phyloP scores from a whole-genome alignment of 2,329 filamentous ascomycete genomes.

The Chaetomiaceae sp. region DNA sequence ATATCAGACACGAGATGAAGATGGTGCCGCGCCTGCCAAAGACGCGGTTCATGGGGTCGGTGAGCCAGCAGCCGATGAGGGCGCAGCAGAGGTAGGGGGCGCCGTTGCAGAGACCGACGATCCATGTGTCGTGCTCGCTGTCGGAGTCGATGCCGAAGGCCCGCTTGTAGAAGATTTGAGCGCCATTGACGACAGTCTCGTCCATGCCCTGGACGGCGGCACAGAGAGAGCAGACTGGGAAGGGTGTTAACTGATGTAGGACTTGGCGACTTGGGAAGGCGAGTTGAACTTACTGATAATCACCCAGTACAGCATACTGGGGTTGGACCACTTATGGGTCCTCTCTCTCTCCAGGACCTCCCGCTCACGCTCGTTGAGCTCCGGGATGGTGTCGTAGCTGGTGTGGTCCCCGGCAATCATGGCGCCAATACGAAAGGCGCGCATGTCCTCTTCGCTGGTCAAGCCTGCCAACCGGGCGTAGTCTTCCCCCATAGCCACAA shows the following conservation, averaged over 20 bases:
- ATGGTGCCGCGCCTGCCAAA: conserved; percentile 55
- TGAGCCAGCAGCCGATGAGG: conserved; percentile 59
- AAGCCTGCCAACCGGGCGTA: conserved; percentile 55
- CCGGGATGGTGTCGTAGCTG: conserved; percentile 45
- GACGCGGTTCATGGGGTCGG: conserved; percentile 49
- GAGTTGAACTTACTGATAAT: conserved; percentile 46
- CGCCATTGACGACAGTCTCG: conserved; percentile 66
- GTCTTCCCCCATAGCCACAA: conserved; percentile 52
- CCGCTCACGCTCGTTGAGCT: conserved; percentile 55
- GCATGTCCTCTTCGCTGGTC: conserved; percentile 50
- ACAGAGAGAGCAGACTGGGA: conserved; percentile 55
- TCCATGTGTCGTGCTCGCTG: conserved; percentile 50
- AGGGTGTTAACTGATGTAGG: neutral
- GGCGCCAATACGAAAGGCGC: conserved; percentile 57
- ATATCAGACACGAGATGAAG: conserved; percentile 70
- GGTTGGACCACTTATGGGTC: conserved; percentile 65
- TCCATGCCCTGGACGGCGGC: conserved; percentile 71
- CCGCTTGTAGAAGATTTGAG: conserved; percentile 59
- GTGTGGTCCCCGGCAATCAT: conserved; percentile 52
- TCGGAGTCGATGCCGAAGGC: conserved; percentile 57
- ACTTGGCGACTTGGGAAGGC: neutral
- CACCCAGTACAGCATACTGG: conserved; percentile 59
- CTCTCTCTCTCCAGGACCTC: conserved; percentile 56
- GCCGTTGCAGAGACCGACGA: conserved; percentile 64
- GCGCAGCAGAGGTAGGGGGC: conserved; percentile 47